Evolutionary conservation across 345 rosid genomes (phyloP).

Genomic region (Mangifera indica): DNA sequence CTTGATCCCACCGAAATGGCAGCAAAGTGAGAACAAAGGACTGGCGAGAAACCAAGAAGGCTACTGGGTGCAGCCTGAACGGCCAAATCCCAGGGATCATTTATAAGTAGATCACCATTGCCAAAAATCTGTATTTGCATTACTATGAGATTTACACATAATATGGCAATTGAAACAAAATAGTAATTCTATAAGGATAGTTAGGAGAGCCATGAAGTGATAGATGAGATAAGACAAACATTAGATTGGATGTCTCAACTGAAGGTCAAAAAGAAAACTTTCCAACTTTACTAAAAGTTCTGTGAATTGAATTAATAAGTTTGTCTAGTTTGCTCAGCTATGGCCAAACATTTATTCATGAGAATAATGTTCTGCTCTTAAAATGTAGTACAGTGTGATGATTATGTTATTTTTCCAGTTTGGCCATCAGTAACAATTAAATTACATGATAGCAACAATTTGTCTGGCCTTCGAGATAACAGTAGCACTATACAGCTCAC

Average conservation of each 20-base stretch:
- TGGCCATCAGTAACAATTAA: background rate
- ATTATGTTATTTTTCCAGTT: background rate
- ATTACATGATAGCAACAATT: background rate
- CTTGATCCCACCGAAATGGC: conserved; percentile 22
- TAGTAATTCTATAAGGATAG: background rate
- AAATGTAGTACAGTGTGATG: background rate
- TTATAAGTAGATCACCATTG: background rate
- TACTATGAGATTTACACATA: background rate
- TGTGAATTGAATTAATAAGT: background rate
- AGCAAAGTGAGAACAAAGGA: conserved; percentile 24
- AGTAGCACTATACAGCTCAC: background rate
- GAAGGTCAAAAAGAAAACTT: background rate
- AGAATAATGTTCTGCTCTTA: background rate
- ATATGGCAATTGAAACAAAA: background rate
- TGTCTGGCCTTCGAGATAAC: background rate
- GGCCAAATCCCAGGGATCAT: conserved; percentile 7
- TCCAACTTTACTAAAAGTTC: background rate
- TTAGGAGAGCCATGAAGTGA: background rate
- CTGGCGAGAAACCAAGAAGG: conserved; percentile 18
- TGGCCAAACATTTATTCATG: background rate
- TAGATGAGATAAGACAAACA: background rate
- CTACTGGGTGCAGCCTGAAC: conserved; percentile 16
- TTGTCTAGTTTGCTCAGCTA: background rate
- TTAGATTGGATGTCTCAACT: background rate
- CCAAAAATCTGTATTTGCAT: background rate